phyloP scores from a whole-genome alignment of 345 rosid species.

The Salix exigua region DNA sequence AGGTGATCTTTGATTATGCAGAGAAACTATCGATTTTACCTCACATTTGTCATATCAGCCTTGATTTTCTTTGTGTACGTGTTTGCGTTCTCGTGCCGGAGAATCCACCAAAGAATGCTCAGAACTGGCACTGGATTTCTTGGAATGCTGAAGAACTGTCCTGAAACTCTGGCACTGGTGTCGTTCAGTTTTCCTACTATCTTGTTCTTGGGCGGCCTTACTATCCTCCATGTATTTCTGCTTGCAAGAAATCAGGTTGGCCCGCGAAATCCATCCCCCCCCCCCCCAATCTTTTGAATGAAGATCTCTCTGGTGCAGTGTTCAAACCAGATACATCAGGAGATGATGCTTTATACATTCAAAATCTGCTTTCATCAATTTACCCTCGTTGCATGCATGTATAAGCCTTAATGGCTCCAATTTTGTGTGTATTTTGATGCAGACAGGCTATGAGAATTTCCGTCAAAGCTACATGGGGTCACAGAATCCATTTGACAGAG shows the following conservation, averaged over 20 bases:
- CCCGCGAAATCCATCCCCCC: no score
- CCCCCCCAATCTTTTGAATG: no score
- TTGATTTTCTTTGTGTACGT: constrained; percentile 29
- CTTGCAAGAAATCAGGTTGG: constrained; percentile 38
- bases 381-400: background rate
- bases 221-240: constrained; percentile 26
- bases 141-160: constrained; percentile 25
- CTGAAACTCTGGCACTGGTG: constrained; percentile 28
- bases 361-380: background rate
- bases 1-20: constrained; percentile 11
- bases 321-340: background rate
- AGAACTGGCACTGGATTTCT: constrained; percentile 16
- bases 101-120: constrained; percentile 22
- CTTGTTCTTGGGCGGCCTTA: constrained; percentile 33
- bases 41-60: constrained; percentile 27
- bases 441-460: constrained; percentile 41
- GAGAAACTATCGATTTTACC: constrained; percentile 36
- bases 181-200: constrained; percentile 30
- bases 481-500: constrained; percentile 29
- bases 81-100: constrained; percentile 28
- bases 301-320: background rate
- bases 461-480: constrained; percentile 16
- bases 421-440: background rate
- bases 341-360: no score
- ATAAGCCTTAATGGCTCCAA: background rate